These are phyloP conservation scores for Podaxis sp. DNA, from an alignment of 768 basidiomycete genomes.

Conservation along the genomic window DNA sequence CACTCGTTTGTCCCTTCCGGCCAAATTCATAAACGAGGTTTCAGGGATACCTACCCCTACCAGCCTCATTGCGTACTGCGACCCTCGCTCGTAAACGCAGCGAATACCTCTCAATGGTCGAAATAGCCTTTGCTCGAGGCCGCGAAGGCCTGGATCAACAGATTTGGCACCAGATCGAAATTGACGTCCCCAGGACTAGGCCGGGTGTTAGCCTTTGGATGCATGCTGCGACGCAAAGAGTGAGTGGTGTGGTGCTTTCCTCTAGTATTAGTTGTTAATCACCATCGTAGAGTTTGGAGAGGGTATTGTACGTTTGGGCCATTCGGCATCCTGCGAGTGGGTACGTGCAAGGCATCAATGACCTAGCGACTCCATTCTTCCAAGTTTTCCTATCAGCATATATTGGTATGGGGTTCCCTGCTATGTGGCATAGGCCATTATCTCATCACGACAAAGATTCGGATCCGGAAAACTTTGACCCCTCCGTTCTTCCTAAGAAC, in stretches of 20 bases:
- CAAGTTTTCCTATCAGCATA: slow-evolving; percentile 95
- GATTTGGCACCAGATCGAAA: slow-evolving; percentile 99
- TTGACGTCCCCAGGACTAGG: slow-evolving; percentile 93
- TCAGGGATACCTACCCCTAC: slow-evolving; percentile 90
- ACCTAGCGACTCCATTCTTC: slow-evolving; percentile 96
- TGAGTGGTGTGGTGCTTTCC: slow-evolving; percentile 29
- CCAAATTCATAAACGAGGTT: slow-evolving; percentile 7
- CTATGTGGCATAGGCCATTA: background rate
- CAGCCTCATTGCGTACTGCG: slow-evolving; percentile 64
- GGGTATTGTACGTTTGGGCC: slow-evolving; percentile 98
- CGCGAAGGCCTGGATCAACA: slow-evolving; percentile 86
- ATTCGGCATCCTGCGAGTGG: slow-evolving; percentile 98
- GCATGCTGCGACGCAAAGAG: slow-evolving; percentile 84
- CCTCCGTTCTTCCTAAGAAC: slow-evolving; percentile 61
- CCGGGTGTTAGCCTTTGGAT: slow-evolving; percentile 92
- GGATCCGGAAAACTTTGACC: slow-evolving; percentile 88
- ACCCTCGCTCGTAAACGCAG: slow-evolving; percentile 87
- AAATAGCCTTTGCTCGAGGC: slow-evolving; percentile 85
- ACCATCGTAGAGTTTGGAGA: slow-evolving; percentile 71
- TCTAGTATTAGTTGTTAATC: slow-evolving; percentile 14
- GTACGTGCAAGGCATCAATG: slow-evolving; percentile 99
- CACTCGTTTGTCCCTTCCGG: background rate
- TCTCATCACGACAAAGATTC: slow-evolving; percentile 52
- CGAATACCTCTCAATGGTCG: slow-evolving; percentile 88
- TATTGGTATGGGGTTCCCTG: slow-evolving; percentile 54